These are phyloP conservation scores for Anacardium occidentale DNA, from an alignment of 345 rosid genomes.

Conservation along the genomic window DNA sequence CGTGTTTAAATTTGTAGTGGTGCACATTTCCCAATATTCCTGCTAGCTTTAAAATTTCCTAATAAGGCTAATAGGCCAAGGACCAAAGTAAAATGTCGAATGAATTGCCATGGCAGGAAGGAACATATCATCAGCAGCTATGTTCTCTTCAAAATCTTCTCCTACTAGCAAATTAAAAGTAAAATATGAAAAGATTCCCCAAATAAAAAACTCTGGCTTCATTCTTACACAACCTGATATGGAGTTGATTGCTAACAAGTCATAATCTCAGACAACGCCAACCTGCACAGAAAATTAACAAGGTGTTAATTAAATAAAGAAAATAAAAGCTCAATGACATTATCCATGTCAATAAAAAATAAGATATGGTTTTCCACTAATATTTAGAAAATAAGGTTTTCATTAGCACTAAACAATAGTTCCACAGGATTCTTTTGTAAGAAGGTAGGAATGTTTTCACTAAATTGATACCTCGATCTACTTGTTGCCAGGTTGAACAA, in stretches of 20 bases:
- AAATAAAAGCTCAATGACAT: background rate
- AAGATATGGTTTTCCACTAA: background rate
- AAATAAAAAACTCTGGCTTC: background rate
- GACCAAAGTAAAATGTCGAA: background rate
- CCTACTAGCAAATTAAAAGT: background rate
- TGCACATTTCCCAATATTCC: background rate
- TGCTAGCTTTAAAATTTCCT: background rate
- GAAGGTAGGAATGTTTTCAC: background rate
- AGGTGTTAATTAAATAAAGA: constrained; percentile 2
- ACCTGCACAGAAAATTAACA: constrained; percentile 52
- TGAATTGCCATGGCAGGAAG: background rate
- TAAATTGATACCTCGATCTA: background rate
- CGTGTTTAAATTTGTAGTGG: background rate
- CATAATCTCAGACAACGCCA: constrained; percentile 98
- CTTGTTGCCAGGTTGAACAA: background rate
- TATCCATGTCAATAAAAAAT: background rate
- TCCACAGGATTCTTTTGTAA: background rate
- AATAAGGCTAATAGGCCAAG: background rate
- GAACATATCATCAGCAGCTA: background rate
- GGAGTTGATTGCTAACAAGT: constrained; percentile 76
- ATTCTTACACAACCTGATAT: constrained; percentile 62
- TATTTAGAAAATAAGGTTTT: background rate
- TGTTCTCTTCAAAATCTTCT: background rate
- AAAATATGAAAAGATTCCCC: constrained; percentile 1
- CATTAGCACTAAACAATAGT: background rate